A percentile compares a stretch with the other conserved stretches of the same genome.
Conservation (phyloP, 2,329 filamentous ascomycete genomes). For the Byssoonygena ceratinophila region DNA sequence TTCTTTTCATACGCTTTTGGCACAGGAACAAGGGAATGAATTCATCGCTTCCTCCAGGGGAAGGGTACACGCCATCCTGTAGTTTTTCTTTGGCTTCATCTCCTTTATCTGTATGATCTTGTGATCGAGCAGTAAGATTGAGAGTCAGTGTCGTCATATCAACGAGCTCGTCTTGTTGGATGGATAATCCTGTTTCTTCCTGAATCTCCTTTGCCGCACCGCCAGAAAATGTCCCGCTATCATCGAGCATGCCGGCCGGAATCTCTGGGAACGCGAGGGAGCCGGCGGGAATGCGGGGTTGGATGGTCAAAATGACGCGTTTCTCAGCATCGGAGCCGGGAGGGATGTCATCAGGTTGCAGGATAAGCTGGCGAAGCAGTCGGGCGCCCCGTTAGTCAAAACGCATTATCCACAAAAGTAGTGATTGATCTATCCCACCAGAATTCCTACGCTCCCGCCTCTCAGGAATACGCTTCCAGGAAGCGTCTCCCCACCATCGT, state of each 20-base stretch:
- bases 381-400: not conserved
- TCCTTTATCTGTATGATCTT: conserved; percentile 6
- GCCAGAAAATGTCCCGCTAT: conserved; percentile 43
- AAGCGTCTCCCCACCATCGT: conserved; percentile 41
- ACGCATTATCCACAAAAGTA: not conserved
- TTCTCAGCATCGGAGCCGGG: conserved; percentile 29
- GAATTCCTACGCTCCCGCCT: conserved; percentile 48
- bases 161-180: conserved; percentile 41
- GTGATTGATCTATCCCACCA: conserved; percentile 32
- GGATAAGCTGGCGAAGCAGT: conserved; percentile 40
- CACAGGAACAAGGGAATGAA: conserved; percentile 49
- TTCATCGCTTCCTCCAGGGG: conserved; percentile 48
- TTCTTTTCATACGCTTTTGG: conserved; percentile 42
- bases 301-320: conserved; percentile 45
- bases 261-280: conserved; percentile 47
- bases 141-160: conserved; percentile 46
- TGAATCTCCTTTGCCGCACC: conserved; percentile 48
- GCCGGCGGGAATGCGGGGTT: conserved; percentile 48
- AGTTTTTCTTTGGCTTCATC: conserved; percentile 29
- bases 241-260: conserved; percentile 52
- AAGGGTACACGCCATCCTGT: conserved; percentile 45
- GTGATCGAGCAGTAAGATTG: conserved; percentile 14
- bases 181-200: conserved; percentile 47
- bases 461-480: conserved; percentile 49
- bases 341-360: conserved; percentile 44